Base-by-base conservation (phyloP, 2,329 filamentous ascomycete genomes). In the Penicillium sp. region DNA sequence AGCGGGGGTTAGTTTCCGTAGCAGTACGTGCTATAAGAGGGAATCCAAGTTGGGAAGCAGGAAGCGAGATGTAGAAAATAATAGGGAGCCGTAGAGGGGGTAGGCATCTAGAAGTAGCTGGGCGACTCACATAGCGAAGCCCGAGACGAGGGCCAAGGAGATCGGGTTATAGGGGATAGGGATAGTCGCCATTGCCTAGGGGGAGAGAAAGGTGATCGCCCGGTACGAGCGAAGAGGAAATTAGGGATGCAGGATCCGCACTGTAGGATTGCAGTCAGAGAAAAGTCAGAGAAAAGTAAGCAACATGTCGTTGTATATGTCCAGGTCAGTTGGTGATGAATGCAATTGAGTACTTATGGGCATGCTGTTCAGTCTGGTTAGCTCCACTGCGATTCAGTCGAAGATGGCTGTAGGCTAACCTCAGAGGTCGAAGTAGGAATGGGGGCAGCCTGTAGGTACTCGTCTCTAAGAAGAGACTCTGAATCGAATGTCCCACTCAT, bases 81-180 rank as follows among this genome's bases (percentile, higher is more conserved):
- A 57, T 57, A 56, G 54, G 57, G 57, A 61, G 60, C 55, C 55
- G 61, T 63, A 63, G 64, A 66, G 63, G 62, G 64, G 64, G 61
- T 63, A 59, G 59, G 63, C 54, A 40, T 22, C 36, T 20, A 23
- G 23, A 23, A 3, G 5, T 23, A 14, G 20, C 18, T 23, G 35
- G 8, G 28, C 37, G 7, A 44, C 46, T 37, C 42, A 44, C 37
- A 51, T 26, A 28, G 46, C 44, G 41, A 47, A 28, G 20, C 20
- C 40, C 35, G 34, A 46, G 31, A 26, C 32, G 44, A 49, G 37
- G 41, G 34, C 38, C 32, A 14, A 44, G 13, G 34, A 47, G 42
- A 40, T 43, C 46, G 43, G 14, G 29, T 42, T 38, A 46, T 39
- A 40, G 44, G 31, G 31, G 36, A 35, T 35, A 31, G 39, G 42